Conservation (phyloP, 352 stramenopile genomes). For the Phytopythium montanum region DNA sequence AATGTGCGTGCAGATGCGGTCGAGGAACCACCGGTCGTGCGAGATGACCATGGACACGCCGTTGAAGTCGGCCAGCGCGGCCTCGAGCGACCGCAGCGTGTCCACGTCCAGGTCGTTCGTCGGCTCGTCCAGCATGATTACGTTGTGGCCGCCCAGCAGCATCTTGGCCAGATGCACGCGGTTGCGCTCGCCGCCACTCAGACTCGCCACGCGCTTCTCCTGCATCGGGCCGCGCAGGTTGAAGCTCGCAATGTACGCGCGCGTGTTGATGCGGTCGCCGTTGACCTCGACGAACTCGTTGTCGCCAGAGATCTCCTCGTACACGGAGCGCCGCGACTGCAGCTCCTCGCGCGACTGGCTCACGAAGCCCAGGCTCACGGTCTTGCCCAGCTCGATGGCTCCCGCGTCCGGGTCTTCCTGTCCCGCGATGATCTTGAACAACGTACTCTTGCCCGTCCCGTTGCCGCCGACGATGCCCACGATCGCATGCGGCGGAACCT, state of each 20-base stretch:
- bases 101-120: conserved; percentile 88
- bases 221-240: conserved; percentile 83
- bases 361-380: conserved; percentile 73
- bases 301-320: conserved; percentile 85
- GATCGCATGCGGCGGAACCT: conserved; percentile 93
- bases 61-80: conserved; percentile 81
- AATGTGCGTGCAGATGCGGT: conserved; percentile 89
- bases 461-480: conserved; percentile 98
- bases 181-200: conserved; percentile 84
- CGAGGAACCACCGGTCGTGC: conserved; percentile 96
- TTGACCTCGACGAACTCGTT: conserved; percentile 81
- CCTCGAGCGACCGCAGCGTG: conserved; percentile 84
- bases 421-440: conserved; percentile 95
- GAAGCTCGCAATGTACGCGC: conserved; percentile 85
- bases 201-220: conserved; percentile 72
- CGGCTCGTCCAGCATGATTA: conserved; percentile 88
- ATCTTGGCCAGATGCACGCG: conserved; percentile 86
- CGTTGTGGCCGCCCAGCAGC: conserved; percentile 76
- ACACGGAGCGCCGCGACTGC: conserved; percentile 56
- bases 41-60: conserved; percentile 95
- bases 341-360: conserved; percentile 77
- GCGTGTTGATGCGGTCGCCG: conserved; percentile 77
- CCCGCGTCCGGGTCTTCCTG: conserved; percentile 86
- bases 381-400: conserved; percentile 69
- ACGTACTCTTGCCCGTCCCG: conserved; percentile 96